Evolutionary conservation across 176 grass and related monocot genomes (phyloP), one percentile per base, ranked within the genome.

Genomic region (Raddia distichophylla): DNA sequence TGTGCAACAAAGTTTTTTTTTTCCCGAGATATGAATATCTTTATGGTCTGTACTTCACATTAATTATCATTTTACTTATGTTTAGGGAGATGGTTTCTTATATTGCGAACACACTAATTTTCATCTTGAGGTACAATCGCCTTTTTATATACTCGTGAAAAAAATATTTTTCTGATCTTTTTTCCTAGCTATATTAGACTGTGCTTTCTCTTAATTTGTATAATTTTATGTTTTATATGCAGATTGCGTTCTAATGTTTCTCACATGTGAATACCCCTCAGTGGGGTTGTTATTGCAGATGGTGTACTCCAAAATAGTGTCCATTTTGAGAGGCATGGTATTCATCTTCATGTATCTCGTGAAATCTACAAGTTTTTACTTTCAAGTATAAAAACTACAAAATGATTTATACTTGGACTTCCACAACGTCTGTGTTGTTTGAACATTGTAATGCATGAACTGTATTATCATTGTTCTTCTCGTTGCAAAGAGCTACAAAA

Each of bases 81-180:
- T 87, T 80, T 84, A 98, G 95, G 95, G 95, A 98, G 89, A 98
- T 98, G 95, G 90, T 98, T 48, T 78, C 95, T 51, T 98, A 98
- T 75, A 98, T 98, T 72, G 95, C 95, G 19, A 98, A 98, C 67
- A 98, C 95, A 60, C 78, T 98, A 62, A 91, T 98, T 79, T 98
- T 98, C 90, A 98, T 98, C 79, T 74, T 98, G 81, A 98, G 95
- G 95, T 98, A 94, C 54, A 72, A 18, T 15, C 61, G 51, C 60
- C 52, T 40, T 67, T 33, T 44, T 72, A 18, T 57, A 11, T 51
- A 35, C 66, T 14, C 20, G 2, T 43, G 46, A n/a, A 27, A 64
- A 62, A 45, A 56, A 32, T 18, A 11, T 60, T 69, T 1, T 85
- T 8, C 27, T 27, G 27, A 27, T 27, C 27, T 27, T 27, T 84